Conservation (phyloP, 345 rosid species). For the Ricinus communis region DNA sequence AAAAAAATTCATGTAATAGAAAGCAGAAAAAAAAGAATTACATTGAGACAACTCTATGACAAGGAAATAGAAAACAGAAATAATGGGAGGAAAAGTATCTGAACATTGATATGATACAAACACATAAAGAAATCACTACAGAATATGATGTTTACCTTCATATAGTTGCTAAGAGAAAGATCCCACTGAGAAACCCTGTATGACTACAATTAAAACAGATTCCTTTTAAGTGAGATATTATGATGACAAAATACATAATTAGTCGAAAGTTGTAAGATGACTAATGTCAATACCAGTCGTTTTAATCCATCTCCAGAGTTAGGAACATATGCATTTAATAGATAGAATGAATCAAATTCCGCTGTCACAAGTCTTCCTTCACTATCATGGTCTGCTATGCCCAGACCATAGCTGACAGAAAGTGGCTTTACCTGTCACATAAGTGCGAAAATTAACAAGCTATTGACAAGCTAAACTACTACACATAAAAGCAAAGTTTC, state of each 20-base stretch:
- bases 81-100: neutral
- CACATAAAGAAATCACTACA: neutral
- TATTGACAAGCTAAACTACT: conserved; percentile 1
- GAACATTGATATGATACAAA: neutral
- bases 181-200: conserved; percentile 86
- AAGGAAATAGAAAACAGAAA: neutral
- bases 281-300: conserved; percentile 62
- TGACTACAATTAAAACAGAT: conserved; percentile 42
- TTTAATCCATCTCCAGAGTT: conserved; percentile 95
- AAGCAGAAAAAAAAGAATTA: neutral
- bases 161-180: conserved; percentile 63
- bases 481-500: neutral
- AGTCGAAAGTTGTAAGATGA: conserved; percentile 2
- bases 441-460: conserved; percentile 15
- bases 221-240: neutral
- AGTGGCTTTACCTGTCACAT: conserved; percentile 77
- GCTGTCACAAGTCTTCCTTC: conserved; percentile 91
- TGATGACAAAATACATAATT: conserved; percentile 18
- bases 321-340: conserved; percentile 74
- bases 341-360: conserved; percentile 81
- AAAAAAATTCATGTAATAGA: neutral
- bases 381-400: conserved; percentile 72
- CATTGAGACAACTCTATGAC: neutral
- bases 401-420: conserved; percentile 75
- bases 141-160: conserved; percentile 57